These are phyloP conservation scores for Recurvomyces mirabilis DNA, from an alignment of 495 filamentous ascomycete species.

Conservation along the genomic window DNA sequence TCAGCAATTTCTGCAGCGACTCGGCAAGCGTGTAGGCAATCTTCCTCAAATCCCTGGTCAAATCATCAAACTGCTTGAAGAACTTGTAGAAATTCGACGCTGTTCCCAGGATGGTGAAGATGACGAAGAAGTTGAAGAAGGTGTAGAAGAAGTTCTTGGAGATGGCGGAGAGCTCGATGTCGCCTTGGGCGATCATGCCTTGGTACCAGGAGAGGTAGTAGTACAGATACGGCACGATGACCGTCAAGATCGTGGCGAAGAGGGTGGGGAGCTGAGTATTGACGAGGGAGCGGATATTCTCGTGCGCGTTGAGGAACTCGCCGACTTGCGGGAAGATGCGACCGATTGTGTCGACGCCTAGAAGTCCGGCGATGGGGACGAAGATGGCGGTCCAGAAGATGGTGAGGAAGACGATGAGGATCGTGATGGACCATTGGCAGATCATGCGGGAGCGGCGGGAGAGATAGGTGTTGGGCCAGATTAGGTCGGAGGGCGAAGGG, in stretches of 20 bases:
- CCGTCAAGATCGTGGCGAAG: conserved; percentile 71
- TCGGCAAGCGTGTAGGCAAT: conserved; percentile 65
- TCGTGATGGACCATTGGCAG: conserved; percentile 69
- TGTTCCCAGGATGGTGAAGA: conserved; percentile 85
- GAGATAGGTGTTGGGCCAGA: conserved; percentile 91
- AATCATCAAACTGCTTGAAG: conserved; percentile 56
- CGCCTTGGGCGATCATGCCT: conserved; percentile 87
- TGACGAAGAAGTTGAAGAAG: conserved; percentile 96
- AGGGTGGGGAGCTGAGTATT: conserved; percentile 80
- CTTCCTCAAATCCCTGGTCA: conserved; percentile 63
- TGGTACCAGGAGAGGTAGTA: conserved; percentile 51
- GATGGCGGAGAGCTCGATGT: conserved; percentile 89
- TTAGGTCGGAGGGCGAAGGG: conserved; percentile 75
- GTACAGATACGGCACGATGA: conserved; percentile 87
- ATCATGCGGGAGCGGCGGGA: conserved; percentile 60
- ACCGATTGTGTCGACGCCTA: conserved; percentile 67
- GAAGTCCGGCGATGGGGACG: conserved; percentile 61
- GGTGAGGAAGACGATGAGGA: conserved; percentile 67
- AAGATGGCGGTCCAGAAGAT: conserved; percentile 85
- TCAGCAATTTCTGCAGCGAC: conserved; percentile 58
- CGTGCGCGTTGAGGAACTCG: conserved; percentile 52
- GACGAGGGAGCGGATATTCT: conserved; percentile 61
- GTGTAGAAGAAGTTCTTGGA: conserved; percentile 99
- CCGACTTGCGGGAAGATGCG: conserved; percentile 62
- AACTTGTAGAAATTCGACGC: conserved; percentile 59